Percentiles rank a stretch among this genome's conserved stretches.
Evolutionary conservation across 495 filamentous ascomycete genomes (phyloP).

Genomic region (Hypoxylon rickii): DNA sequence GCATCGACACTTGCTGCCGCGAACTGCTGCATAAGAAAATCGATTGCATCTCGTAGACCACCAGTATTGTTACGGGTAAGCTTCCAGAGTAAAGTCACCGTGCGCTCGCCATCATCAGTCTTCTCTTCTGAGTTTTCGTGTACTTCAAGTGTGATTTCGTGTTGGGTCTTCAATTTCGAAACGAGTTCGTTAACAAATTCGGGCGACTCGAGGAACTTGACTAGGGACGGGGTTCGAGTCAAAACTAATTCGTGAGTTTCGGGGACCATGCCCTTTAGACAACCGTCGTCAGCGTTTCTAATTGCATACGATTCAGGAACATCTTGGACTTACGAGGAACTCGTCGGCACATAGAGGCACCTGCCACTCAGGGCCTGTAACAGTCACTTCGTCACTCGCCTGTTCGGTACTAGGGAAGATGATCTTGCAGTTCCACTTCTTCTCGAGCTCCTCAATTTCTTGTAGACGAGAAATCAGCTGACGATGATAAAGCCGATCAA

Average conservation of each 20-base stretch:
- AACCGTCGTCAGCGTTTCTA: conserved; percentile 35
- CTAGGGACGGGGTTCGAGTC: conserved; percentile 70
- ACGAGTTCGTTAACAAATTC: conserved; percentile 78
- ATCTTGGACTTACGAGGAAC: conserved; percentile 67
- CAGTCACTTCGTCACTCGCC: conserved; percentile 92
- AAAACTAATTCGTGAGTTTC: conserved; percentile 91
- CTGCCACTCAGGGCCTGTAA: conserved; percentile 96
- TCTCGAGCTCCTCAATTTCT: conserved; percentile 92
- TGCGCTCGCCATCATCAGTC: conserved; percentile 57
- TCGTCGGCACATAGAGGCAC: conserved; percentile 94
- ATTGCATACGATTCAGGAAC: neutral
- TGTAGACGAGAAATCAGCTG: conserved; percentile 83
- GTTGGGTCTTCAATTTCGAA: conserved; percentile 84
- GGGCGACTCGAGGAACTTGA: conserved; percentile 75
- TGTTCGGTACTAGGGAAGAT: conserved; percentile 96
- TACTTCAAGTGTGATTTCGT: conserved; percentile 83
- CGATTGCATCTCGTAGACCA: conserved; percentile 92
- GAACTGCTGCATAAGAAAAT: conserved; percentile 84
- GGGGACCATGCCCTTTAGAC: conserved; percentile 83
- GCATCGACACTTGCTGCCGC: conserved; percentile 83
- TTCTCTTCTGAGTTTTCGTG: conserved; percentile 59
- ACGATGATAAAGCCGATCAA: conserved; percentile 94
- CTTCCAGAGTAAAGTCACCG: conserved; percentile 58
- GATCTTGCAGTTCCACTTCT: conserved; percentile 99
- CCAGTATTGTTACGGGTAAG: conserved; percentile 98